A percentile compares a stretch with the other conserved stretches of the same genome.
Evolutionary conservation across 805 yeast species (phyloP).

Genomic region (Kluyveromyces wickerhamii): DNA sequence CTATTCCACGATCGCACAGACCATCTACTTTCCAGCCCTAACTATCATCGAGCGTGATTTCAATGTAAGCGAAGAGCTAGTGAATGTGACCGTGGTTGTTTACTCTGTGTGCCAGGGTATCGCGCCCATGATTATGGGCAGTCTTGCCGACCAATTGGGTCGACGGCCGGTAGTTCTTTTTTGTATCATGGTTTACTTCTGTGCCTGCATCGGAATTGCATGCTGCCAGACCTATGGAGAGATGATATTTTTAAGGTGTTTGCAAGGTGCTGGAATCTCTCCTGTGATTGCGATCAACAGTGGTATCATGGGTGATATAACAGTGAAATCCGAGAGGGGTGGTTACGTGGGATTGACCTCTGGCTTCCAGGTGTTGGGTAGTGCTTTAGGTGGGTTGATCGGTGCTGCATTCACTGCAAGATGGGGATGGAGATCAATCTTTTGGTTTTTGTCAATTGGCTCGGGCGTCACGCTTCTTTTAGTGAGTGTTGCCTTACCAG

Average conservation of each 20-base stretch:
- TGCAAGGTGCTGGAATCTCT: slow-evolving; percentile 74
- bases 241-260: slow-evolving; percentile 56
- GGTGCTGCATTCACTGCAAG: slow-evolving; percentile 38
- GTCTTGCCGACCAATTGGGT: slow-evolving; percentile 62
- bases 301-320: slow-evolving; percentile 69
- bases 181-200: slow-evolving; percentile 49
- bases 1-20: slow-evolving; percentile 65
- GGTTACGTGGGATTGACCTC: slow-evolving; percentile 55
- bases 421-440: slow-evolving; percentile 68
- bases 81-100: slow-evolving; percentile 67
- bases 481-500: slow-evolving; percentile 48
- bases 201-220: slow-evolving; percentile 62
- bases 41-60: slow-evolving; percentile 49
- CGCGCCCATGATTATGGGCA: slow-evolving; percentile 61
- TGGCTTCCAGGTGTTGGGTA: slow-evolving; percentile 63
- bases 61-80: slow-evolving; percentile 44
- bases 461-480: slow-evolving; percentile 39
- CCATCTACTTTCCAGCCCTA: slow-evolving; percentile 76
- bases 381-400: slow-evolving; percentile 72
- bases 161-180: slow-evolving; percentile 58
- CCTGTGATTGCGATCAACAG: slow-evolving; percentile 64
- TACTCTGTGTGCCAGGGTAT: slow-evolving; percentile 72
- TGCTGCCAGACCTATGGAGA: slow-evolving; percentile 48
- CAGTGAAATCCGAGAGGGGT: slow-evolving; percentile 61
- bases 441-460: slow-evolving; percentile 65